Conservation (phyloP, 805 yeast species). For the Wickerhamiella slavikovae region DNA sequence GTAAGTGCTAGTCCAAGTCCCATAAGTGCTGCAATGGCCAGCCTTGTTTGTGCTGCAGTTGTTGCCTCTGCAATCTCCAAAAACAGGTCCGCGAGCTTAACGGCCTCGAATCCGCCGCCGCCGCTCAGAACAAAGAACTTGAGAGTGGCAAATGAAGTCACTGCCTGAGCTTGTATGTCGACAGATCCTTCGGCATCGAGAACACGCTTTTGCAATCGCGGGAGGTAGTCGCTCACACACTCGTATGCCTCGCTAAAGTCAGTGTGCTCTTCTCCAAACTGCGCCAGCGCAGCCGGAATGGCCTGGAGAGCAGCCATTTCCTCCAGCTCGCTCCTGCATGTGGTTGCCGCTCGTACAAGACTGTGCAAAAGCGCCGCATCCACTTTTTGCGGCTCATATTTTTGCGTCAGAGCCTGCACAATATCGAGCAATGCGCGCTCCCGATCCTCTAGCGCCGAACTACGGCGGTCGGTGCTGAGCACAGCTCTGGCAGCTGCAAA, state of each 20-base stretch:
- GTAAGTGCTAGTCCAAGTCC: conserved; percentile 16
- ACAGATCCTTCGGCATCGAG: conserved; percentile 4
- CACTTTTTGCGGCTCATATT: conserved; percentile 16
- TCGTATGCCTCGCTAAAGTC: conserved; percentile 9
- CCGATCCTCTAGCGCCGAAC: conserved; percentile 14
- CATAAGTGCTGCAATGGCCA: conserved; percentile 12
- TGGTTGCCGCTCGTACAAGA: conserved; percentile 10
- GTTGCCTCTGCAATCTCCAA: conserved; percentile 14
- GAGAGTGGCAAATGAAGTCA: conserved; percentile 14
- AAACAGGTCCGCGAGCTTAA: conserved; percentile 10
- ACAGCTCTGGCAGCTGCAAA: no score
- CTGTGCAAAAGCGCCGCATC: conserved; percentile 7
- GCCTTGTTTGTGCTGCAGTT: conserved; percentile 6
- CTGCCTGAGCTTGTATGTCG: conserved; percentile 9
- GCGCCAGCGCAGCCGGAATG: conserved; percentile 10
- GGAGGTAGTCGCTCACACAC: conserved; percentile 4
- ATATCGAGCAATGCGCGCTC: conserved; percentile 16
- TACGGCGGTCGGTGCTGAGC: conserved; percentile 14
- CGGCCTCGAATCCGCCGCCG: conserved; percentile 18
- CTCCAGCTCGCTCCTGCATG: conserved; percentile 15
- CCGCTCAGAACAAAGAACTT: conserved; percentile 15
- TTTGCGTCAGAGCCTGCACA: conserved; percentile 12
- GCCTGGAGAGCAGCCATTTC: conserved; percentile 15
- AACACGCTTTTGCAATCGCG: conserved; percentile 6
- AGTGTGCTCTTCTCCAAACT: conserved; percentile 12